These are phyloP conservation scores for Xylaria bambusicola DNA, from an alignment of 495 filamentous ascomycete genomes.

Conservation along the genomic window DNA sequence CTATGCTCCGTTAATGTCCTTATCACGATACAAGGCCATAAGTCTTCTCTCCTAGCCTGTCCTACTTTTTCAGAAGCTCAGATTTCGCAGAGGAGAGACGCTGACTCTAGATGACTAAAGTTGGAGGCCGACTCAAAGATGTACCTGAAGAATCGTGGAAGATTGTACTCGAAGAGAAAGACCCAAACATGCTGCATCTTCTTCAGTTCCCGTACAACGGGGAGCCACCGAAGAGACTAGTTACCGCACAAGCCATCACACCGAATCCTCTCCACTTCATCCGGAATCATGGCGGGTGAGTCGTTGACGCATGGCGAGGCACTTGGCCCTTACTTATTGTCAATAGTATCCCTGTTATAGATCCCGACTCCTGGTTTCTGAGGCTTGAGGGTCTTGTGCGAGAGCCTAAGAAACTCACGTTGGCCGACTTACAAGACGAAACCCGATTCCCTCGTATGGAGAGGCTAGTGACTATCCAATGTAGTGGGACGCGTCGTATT, in stretches of 20 bases:
- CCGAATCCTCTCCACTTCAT: slow-evolving; percentile 63
- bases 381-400: slow-evolving; percentile 60
- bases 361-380: slow-evolving; percentile 53
- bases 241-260: slow-evolving; percentile 56
- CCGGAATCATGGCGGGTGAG: slow-evolving; percentile 60
- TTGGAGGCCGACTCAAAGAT: slow-evolving; percentile 51
- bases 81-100: background rate
- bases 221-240: slow-evolving; percentile 57
- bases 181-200: slow-evolving; percentile 66
- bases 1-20: background rate
- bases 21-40: too few relatives aligned
- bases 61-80: too few relatives aligned
- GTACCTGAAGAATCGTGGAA: slow-evolving; percentile 60
- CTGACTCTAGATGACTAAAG: slow-evolving; percentile 1
- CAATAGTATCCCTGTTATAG: slow-evolving; percentile 60
- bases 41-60: too few relatives aligned
- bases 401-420: slow-evolving; percentile 52
- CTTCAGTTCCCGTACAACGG: slow-evolving; percentile 74
- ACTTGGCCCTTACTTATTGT: background rate
- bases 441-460: slow-evolving; percentile 55
- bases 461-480: slow-evolving; percentile 63
- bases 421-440: slow-evolving; percentile 61
- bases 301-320: background rate
- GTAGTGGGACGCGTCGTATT: slow-evolving; percentile 66
- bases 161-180: slow-evolving; percentile 61